These are phyloP conservation scores for Podospora bellae-mahoneyi DNA, from an alignment of 495 filamentous ascomycete genomes.

Conservation along the genomic window DNA sequence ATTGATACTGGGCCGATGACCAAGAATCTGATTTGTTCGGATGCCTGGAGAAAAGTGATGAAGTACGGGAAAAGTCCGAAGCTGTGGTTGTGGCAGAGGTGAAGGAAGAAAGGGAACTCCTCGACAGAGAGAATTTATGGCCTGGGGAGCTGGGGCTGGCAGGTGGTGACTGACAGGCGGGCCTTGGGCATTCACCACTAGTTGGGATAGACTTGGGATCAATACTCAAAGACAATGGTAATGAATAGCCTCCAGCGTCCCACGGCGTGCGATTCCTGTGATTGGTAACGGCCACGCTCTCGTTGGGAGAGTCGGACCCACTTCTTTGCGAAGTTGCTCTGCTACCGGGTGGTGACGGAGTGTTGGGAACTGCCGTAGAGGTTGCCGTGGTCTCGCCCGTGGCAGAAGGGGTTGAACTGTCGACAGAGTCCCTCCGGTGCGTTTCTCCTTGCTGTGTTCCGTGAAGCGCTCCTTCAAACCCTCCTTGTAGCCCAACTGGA, in stretches of 20 bases:
- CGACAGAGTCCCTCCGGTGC: conserved; percentile 25
- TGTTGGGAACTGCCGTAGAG: conserved; percentile 24
- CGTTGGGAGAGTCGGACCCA: conserved; percentile 27
- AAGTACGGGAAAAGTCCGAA: conserved; percentile 38
- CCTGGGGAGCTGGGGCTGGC: conserved; percentile 36
- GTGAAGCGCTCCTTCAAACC: neutral
- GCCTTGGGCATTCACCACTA: conserved; percentile 1
- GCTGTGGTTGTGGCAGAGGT: conserved; percentile 33
- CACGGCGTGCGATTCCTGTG: conserved; percentile 44
- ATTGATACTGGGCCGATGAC: neutral
- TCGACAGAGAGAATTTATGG: conserved; percentile 43
- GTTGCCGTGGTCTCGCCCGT: conserved; percentile 24
- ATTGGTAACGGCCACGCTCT: conserved; percentile 17
- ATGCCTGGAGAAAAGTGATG: conserved; percentile 36
- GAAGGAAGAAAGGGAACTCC: conserved; percentile 41
- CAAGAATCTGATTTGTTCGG: neutral
- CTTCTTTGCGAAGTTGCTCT: conserved; percentile 15
- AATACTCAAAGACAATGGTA: conserved; percentile 30
- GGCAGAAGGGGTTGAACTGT: conserved; percentile 28
- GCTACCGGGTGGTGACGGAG: conserved; percentile 25
- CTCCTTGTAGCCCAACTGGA: neutral
- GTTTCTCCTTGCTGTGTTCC: neutral
- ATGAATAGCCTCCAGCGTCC: conserved; percentile 44
- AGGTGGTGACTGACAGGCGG: conserved; percentile 28
- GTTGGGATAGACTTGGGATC: conserved; percentile 33